A percentile compares a stretch with the other conserved stretches of the same genome.
Conservation (phyloP, 495 filamentous ascomycete species). For the Penicillium canariense region DNA sequence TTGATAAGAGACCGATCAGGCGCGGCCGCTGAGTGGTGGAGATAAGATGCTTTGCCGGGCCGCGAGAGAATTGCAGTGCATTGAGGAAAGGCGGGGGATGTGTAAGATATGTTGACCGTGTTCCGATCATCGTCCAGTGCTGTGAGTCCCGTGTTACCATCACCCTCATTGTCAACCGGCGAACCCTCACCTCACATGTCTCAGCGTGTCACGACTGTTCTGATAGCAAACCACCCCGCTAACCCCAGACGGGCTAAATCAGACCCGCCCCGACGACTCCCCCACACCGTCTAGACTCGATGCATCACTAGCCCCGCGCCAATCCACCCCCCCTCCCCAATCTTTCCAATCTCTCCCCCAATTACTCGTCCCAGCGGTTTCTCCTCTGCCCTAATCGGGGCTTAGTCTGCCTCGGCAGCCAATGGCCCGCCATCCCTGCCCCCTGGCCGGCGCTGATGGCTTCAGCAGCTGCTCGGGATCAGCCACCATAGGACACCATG, state of each 20-base stretch:
- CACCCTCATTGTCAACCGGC: too few relatives aligned
- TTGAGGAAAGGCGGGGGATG: too few relatives aligned
- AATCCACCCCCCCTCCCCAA: too few relatives aligned
- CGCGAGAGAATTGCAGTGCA: too few relatives aligned
- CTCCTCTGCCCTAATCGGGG: background rate
- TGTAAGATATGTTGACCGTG: too few relatives aligned
- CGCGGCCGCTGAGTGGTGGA: background rate
- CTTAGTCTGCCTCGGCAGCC: background rate
- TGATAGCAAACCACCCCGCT: background rate
- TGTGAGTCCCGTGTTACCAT: too few relatives aligned
- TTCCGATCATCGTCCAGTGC: too few relatives aligned
- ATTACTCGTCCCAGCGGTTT: background rate
- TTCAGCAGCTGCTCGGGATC: background rate
- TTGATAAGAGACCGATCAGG: background rate
- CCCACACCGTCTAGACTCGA: background rate
- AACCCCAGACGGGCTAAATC: background rate
- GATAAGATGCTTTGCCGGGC: background rate
- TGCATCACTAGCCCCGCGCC: too few relatives aligned
- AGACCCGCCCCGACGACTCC: background rate
- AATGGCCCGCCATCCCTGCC: background rate
- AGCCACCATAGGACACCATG: conserved; percentile 3
- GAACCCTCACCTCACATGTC: too few relatives aligned
- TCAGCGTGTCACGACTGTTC: too few relatives aligned
- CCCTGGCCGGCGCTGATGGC: background rate
- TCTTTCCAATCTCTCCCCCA: background rate